Base-by-base conservation (phyloP, 306 rosid species). In the Trifolium repens region DNA sequence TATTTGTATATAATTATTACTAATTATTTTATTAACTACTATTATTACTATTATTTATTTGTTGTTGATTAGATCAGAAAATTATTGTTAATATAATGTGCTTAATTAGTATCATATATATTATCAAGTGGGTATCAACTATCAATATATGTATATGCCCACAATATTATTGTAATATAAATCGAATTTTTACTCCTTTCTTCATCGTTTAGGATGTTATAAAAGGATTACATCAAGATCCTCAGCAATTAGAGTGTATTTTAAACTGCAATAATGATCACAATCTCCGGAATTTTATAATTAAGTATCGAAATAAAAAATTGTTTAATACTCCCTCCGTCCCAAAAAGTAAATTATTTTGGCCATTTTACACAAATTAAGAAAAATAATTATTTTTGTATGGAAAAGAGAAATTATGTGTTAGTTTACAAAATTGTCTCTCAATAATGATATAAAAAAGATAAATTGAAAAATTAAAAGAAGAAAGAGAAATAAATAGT, bases 11-110 rank as follows among this genome's bases (percentile, higher is more conserved):
- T 34, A 16, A 37, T 14, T 61, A 35, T 35, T 69, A 24, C 55
- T 72, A 55, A 58, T 69, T 13, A 59, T 71, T 68, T 16, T 16
- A 52, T 52, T 52, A 52, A 52, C 22, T 68, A 73, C 71, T 49
- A 19, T 5, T 60, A 32, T 63, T 44, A 43, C 26, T 68, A 61
- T 52, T 37, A 49, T 42, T 13, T n/a, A 52, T 30, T 69, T 17
- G 11, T 49, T 73, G 44, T 43, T 63, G 57, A 68, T 32, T 83
- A 63, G 22, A 11, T 69, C 61, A 17, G 13, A 68, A 67, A 66
- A 67, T 35, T 43, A 14, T 73, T 53, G 49, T 78, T 47, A 17
- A 15, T 78, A 14, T 78, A 62, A 64, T 72, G 72, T 58, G 34
- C 69, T 54, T 40, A 30, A 30, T 30, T 30, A 69, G 75, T 35